Conservation (phyloP, 805 yeast species). For the Zygosaccharomyces bisporus region DNA sequence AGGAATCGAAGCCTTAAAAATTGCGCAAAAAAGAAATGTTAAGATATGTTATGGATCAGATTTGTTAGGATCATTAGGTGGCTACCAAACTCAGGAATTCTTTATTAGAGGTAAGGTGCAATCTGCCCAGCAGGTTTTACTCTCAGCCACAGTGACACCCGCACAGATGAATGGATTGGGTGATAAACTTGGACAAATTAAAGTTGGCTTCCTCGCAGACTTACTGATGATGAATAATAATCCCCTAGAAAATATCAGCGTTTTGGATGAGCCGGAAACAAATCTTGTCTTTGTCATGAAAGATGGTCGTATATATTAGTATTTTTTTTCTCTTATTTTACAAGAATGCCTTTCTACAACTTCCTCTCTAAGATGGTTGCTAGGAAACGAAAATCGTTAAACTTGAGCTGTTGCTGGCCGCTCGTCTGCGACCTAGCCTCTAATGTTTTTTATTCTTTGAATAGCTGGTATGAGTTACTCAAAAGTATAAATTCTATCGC, state of each 20-base stretch:
- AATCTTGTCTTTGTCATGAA: slow-evolving; percentile 15
- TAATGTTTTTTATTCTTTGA: too few species aligned
- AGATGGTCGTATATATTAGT: slow-evolving; percentile 12
- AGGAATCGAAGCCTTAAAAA: slow-evolving; percentile 12
- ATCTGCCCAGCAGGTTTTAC: slow-evolving; percentile 9
- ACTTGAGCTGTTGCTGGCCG: too few species aligned
- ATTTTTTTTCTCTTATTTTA: too few species aligned
- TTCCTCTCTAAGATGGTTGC: too few species aligned
- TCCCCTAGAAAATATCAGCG: slow-evolving; percentile 13
- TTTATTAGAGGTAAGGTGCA: slow-evolving; percentile 10
- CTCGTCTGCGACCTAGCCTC: too few species aligned
- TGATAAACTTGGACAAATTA: slow-evolving; percentile 14
- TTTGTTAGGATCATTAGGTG: slow-evolving; percentile 10
- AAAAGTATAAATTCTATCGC: too few species aligned
- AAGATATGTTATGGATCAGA: slow-evolving; percentile 14
- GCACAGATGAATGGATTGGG: slow-evolving; percentile 12
- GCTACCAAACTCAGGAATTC: slow-evolving; percentile 14
- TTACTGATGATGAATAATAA: slow-evolving; percentile 14
- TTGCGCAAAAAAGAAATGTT: slow-evolving; percentile 10
- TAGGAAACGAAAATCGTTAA: too few species aligned
- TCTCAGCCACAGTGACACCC: slow-evolving; percentile 13
- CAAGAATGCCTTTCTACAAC: neutral
- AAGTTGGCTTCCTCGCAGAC: slow-evolving; percentile 15
- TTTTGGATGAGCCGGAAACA: slow-evolving; percentile 16
- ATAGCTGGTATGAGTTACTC: too few species aligned